Evolutionary conservation across 192 early-diverging fungal genomes (phyloP).

Genomic region (Coemansia sp.): DNA sequence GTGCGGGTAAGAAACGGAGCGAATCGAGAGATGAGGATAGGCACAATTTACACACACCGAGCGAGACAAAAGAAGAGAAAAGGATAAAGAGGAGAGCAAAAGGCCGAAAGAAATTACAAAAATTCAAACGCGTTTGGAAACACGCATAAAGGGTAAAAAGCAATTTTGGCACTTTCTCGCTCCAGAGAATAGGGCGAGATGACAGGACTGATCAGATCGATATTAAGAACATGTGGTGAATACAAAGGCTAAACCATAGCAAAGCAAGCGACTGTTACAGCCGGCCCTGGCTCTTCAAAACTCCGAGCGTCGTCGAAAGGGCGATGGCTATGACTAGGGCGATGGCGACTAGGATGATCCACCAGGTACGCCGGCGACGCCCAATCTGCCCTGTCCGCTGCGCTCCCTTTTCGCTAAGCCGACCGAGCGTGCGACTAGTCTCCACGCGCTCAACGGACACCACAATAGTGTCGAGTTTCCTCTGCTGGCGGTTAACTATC

Average conservation of each 20-base stretch:
- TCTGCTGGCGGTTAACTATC: conserved; percentile 40
- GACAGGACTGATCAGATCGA: neutral
- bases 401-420: conserved; percentile 10
- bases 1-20: neutral
- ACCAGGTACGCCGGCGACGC: conserved; percentile 18
- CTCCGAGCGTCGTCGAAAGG: conserved; percentile 6
- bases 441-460: conserved; percentile 20
- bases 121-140: neutral
- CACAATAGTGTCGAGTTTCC: conserved; percentile 28
- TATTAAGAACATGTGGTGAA: neutral
- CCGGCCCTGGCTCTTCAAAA: conserved; percentile 13
- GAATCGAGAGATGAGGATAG: conserved; percentile 2
- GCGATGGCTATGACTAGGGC: conserved; percentile 15
- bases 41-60: neutral
- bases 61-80: neutral
- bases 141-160: neutral
- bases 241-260: neutral
- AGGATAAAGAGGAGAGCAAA: conserved; percentile 1
- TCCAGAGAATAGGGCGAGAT: neutral
- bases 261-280: neutral
- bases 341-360: conserved; percentile 6
- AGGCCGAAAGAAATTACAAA: neutral
- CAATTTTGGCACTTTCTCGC: neutral
- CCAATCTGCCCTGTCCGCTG: neutral
- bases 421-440: neutral